Evolutionary conservation across 2,329 filamentous ascomycete genomes (phyloP).

Genomic region (Nothopassalora personata): DNA sequence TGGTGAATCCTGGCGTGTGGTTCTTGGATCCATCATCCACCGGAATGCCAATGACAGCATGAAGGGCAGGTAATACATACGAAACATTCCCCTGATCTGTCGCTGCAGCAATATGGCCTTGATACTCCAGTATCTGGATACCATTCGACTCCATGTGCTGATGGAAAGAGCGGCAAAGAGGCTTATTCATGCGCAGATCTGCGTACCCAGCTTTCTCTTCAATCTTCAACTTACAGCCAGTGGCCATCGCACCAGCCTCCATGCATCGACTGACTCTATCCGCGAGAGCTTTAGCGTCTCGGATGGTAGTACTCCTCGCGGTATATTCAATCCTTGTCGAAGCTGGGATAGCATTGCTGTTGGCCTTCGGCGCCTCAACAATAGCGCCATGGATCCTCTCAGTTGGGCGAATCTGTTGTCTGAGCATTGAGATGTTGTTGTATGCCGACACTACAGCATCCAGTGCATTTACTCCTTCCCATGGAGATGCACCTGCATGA

Average conservation of each 20-base stretch:
- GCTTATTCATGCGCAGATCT: conserved; percentile 4
- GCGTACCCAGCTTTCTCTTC: conserved; percentile 4
- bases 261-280: conserved; percentile 4
- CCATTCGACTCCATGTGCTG: conserved; percentile 5
- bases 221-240: conserved; percentile 7
- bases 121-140: conserved; percentile 2
- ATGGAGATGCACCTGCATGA: conserved; percentile 8
- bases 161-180: conserved; percentile 6
- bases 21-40: conserved; percentile 4
- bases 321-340: conserved; percentile 6
- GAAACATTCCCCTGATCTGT: conserved; percentile 8
- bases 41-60: conserved; percentile 4
- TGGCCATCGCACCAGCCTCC: conserved; percentile 9
- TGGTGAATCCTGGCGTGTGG: conserved; percentile 4
- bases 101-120: conserved; percentile 6
- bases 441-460: conserved; percentile 9
- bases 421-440: conserved; percentile 2
- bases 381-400: conserved; percentile 9
- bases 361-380: conserved; percentile 2
- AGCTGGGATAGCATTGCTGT: conserved; percentile 5
- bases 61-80: conserved; percentile 5
- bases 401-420: conserved; percentile 7
- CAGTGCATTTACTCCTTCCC: conserved; percentile 10
- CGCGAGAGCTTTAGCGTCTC: conserved; percentile 1
- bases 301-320: conserved; percentile 7